These are phyloP conservation scores for Aspergillus versicolor DNA, from an alignment of 2,329 filamentous ascomycete species.

Conservation along the genomic window DNA sequence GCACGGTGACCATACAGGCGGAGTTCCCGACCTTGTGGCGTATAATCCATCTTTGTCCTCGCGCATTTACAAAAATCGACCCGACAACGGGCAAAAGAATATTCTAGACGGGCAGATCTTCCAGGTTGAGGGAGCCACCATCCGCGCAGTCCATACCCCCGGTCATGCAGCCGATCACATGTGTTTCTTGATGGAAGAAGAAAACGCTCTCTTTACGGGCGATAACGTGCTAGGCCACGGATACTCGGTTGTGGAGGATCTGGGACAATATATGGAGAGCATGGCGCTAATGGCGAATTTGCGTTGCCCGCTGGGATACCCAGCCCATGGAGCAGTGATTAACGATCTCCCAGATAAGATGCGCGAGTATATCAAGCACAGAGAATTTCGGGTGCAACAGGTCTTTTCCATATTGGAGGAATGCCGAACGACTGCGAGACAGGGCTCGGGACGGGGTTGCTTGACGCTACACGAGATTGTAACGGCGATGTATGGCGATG, in stretches of 20 bases:
- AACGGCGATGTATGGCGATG: constrained; percentile 42
- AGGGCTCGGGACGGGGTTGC: constrained; percentile 28
- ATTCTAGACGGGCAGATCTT: constrained; percentile 42
- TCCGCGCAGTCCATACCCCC: constrained; percentile 50
- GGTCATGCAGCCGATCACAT: constrained; percentile 77
- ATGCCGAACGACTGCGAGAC: constrained; percentile 3
- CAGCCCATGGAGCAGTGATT: constrained; percentile 47
- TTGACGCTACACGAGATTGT: constrained; percentile 47
- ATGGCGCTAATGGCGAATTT: constrained; percentile 36
- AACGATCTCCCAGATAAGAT: constrained; percentile 42
- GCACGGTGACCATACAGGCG: constrained; percentile 47
- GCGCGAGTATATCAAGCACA: constrained; percentile 34
- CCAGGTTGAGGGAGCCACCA: constrained; percentile 39
- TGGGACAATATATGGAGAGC: constrained; percentile 37
- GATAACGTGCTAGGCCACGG: constrained; percentile 73
- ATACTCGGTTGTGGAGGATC: constrained; percentile 40
- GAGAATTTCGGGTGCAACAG: constrained; percentile 42
- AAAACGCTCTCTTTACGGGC: constrained; percentile 75
- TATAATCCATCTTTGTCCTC: constrained; percentile 26
- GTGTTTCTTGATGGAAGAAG: constrained; percentile 68
- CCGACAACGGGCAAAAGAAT: constrained; percentile 28
- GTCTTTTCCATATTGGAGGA: constrained; percentile 34
- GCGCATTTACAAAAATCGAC: constrained; percentile 42
- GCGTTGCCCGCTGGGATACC: constrained; percentile 42
- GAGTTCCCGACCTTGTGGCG: constrained; percentile 39